A percentile compares a stretch with the other conserved stretches of the same genome.
Evolutionary conservation across 768 basidiomycete species (phyloP).

Genomic region (Hypholoma sublateritium): DNA sequence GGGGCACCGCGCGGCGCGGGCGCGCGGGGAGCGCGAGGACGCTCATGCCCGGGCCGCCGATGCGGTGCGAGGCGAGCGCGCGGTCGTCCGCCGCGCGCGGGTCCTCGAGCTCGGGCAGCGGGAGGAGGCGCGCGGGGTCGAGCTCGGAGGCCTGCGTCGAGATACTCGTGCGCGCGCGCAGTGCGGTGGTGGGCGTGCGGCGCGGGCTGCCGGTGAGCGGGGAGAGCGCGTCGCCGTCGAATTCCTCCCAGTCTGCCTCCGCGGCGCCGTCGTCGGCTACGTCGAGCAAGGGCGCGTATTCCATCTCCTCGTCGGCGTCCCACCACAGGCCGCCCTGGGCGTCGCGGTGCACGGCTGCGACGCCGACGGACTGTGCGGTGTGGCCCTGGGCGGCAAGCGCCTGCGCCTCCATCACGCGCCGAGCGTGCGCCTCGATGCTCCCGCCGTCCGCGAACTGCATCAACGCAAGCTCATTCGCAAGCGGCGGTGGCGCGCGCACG

Average conservation of each 20-base stretch:
- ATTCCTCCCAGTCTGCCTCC: constrained; percentile 22
- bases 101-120: constrained; percentile 28
- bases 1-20: constrained; percentile 29
- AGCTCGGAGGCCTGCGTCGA: constrained; percentile 57
- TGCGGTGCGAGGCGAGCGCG: constrained; percentile 29
- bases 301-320: constrained; percentile 72
- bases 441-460: constrained; percentile 74
- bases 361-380: constrained; percentile 25
- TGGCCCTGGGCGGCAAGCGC: constrained; percentile 42
- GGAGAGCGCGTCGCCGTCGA: constrained; percentile 12
- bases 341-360: constrained; percentile 59
- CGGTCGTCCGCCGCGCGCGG: constrained; percentile 28
- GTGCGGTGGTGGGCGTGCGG: not conserved
- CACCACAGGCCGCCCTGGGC: constrained; percentile 65
- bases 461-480: constrained; percentile 65
- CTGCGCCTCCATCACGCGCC: constrained; percentile 53
- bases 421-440: constrained; percentile 49
- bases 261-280: constrained; percentile 21
- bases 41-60: constrained; percentile 37
- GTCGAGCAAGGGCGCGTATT: constrained; percentile 61
- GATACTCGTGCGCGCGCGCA: constrained; percentile 39
- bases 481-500: constrained; percentile 41
- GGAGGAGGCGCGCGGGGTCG: constrained; percentile 47
- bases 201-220: constrained; percentile 4
- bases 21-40: constrained; percentile 38